Evolutionary conservation across 163 green algal genomes (phyloP).

Genomic region (Chlorella variabilis): DNA sequence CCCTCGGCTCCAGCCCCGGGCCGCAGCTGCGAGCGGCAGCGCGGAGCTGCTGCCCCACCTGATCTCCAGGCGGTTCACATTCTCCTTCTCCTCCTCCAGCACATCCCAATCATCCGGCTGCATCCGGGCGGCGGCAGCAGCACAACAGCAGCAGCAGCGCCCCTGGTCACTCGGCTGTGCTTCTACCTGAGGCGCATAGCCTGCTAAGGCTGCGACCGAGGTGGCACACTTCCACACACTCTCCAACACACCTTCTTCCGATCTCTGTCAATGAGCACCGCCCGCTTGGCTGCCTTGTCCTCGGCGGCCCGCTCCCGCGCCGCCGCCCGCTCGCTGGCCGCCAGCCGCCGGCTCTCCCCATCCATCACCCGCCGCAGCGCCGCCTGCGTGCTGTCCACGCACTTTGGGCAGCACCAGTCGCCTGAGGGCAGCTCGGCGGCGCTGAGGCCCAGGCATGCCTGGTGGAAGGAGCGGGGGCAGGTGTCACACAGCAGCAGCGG

Average conservation of each 20-base stretch:
- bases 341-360: constrained; percentile 40
- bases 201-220: too few species aligned
- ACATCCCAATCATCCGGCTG: constrained; percentile 25
- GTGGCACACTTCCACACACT: too few species aligned
- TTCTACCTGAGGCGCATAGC: too few species aligned
- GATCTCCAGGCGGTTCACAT: constrained; percentile 38
- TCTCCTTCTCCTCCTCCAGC: constrained; percentile 42
- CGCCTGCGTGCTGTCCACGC: constrained; percentile 43
- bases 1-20: too few species aligned
- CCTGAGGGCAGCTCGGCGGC: constrained; percentile 59
- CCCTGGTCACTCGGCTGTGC: too few species aligned
- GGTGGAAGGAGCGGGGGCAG: constrained; percentile 78
- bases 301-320: constrained; percentile 26
- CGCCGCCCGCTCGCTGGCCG: constrained; percentile 42
- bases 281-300: constrained; percentile 7
- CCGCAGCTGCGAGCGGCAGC: not conserved
- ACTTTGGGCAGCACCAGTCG: constrained; percentile 74
- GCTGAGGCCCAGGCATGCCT: constrained; percentile 68
- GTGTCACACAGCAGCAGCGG: constrained; percentile 83
- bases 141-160: too few species aligned
- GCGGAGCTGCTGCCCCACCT: not conserved
- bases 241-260: not conserved
- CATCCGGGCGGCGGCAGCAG: too few species aligned
- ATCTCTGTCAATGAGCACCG: constrained; percentile 12
- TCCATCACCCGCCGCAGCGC: constrained; percentile 45